Percentiles rank a stretch among this genome's conserved stretches.
phyloP scores from a whole-genome alignment of 257 asterid species.

The Avicennia marina region DNA sequence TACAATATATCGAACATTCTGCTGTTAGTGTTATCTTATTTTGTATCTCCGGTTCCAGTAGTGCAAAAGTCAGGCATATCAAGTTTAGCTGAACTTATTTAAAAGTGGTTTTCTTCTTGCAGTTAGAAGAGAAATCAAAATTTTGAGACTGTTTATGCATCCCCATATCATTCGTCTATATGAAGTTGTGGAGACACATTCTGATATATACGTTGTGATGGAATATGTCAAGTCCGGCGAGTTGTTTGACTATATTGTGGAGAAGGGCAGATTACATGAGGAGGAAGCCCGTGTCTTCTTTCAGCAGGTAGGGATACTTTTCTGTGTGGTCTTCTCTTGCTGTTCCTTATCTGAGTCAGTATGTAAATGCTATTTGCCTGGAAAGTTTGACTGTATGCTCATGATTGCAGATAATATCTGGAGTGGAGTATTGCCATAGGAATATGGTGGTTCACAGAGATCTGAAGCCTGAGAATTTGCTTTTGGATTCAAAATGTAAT shows the following conservation, averaged over 20 bases:
- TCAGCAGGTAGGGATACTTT: slow-evolving; percentile 68
- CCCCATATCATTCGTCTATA: slow-evolving; percentile 88
- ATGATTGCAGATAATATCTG: slow-evolving; percentile 89
- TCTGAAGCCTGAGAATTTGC: slow-evolving; percentile 93
- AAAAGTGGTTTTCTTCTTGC: slow-evolving; percentile 22
- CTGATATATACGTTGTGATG: slow-evolving; percentile 85
- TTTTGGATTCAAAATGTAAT: slow-evolving; percentile 82
- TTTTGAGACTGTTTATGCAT: slow-evolving; percentile 81
- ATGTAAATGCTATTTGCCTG: slow-evolving; percentile 1
- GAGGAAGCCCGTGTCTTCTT: slow-evolving; percentile 85
- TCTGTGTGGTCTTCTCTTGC: not conserved
- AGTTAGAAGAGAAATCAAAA: slow-evolving; percentile 86
- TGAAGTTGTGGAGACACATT: slow-evolving; percentile 81
- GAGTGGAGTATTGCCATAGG: slow-evolving; percentile 98
- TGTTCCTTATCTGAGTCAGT: not conserved
- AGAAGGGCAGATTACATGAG: slow-evolving; percentile 84
- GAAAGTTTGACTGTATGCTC: too few relatives aligned
- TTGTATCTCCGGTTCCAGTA: not conserved
- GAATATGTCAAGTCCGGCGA: slow-evolving; percentile 87
- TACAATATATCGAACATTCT: too few relatives aligned
- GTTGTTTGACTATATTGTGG: slow-evolving; percentile 86
- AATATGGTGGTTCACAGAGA: slow-evolving; percentile 99
- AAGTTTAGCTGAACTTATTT: not conserved
- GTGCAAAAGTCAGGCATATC: not conserved
- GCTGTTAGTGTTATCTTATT: too few relatives aligned